Base-by-base conservation (phyloP, 192 early-diverging fungal species). In the Podila minutissima region DNA sequence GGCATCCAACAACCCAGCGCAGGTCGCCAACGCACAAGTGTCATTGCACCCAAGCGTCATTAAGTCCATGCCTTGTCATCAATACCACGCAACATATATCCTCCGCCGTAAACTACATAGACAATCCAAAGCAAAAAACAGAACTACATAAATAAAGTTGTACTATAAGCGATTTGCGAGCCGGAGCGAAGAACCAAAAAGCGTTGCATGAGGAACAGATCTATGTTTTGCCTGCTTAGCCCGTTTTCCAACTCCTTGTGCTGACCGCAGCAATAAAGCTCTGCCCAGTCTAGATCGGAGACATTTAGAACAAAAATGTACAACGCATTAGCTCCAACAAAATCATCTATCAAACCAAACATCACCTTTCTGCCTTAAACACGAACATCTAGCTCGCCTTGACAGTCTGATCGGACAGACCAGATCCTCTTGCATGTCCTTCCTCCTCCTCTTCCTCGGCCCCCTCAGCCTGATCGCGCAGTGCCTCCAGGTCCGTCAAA, bases 1-100 rank as follows among this genome's bases (percentile, higher is more conserved):
- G 67, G 70, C 49, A 71, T 22, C 6, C 53, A 37, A 29, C 19
- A 28, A 24, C 29, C 28, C 22, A 31, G 50, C 26, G 71, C 70
- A 69, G 77, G 74, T 26, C 48, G 77, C 32, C 77, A 81, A 63
- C 77, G 77, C 24, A 61, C 77, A 13, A 81, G 77, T 73, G 62
- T 81, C 6, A 32, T 69, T 32, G 71, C 69, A 38, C 77, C 77
- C 31, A 81, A 73, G 20, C 77, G 71, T n/a, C 50, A 46, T 46
- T 46, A 46, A 37, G 41, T 13, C 15, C 41, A 3, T 46, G 41
- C 41, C 41, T 37, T 37, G 13, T 13, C 15, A 46, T 3, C 41
- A 17, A 46, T 2, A 15, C 8, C 15, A 46, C 15, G n/a, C 15
- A 46, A 46, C 15, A 17, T 46, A 46, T 17, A 46, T 46, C 41